phyloP scores from a whole-genome alignment of 441 rosid species.

The Oxalis stricta region DNA sequence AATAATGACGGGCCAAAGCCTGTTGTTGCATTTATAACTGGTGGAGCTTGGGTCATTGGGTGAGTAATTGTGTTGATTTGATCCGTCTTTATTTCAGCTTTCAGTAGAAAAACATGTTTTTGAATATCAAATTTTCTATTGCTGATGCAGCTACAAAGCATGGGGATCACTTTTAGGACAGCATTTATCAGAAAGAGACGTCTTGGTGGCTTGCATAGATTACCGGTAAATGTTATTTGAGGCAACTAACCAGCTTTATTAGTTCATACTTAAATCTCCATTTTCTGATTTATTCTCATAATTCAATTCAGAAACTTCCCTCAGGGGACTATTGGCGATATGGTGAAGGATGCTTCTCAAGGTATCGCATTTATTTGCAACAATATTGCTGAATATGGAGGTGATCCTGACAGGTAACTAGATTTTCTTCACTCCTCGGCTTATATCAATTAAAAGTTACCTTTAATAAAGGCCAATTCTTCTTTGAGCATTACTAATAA shows the following conservation, averaged over 20 bases:
- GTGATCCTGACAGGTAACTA: conserved; percentile 71
- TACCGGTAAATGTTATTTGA: conserved; percentile 43
- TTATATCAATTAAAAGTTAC: background rate
- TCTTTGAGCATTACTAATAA: too few relatives aligned
- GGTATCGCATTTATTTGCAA: conserved; percentile 83
- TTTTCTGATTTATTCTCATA: conserved; percentile 2
- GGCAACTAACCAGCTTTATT: too few relatives aligned
- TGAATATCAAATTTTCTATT: background rate
- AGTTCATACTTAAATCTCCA: too few relatives aligned
- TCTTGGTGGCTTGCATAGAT: conserved; percentile 86
- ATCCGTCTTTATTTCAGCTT: background rate
- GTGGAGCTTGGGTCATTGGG: conserved; percentile 99
- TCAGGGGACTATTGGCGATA: conserved; percentile 83
- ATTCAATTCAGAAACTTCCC: conserved; percentile 70
- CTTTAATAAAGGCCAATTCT: too few relatives aligned
- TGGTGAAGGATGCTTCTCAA: conserved; percentile 81
- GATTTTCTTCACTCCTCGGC: background rate
- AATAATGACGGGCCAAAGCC: conserved; percentile 60
- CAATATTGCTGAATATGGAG: conserved; percentile 77
- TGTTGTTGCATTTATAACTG: conserved; percentile 82
- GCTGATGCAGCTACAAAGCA: conserved; percentile 60
- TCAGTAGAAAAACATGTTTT: background rate
- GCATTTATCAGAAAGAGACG: conserved; percentile 78
- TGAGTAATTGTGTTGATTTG: conserved; percentile 22
- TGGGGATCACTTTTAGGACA: conserved; percentile 93